These are phyloP conservation scores for Salicornia ramosissima DNA, from an alignment of 148 eudicot species.

Conservation along the genomic window DNA sequence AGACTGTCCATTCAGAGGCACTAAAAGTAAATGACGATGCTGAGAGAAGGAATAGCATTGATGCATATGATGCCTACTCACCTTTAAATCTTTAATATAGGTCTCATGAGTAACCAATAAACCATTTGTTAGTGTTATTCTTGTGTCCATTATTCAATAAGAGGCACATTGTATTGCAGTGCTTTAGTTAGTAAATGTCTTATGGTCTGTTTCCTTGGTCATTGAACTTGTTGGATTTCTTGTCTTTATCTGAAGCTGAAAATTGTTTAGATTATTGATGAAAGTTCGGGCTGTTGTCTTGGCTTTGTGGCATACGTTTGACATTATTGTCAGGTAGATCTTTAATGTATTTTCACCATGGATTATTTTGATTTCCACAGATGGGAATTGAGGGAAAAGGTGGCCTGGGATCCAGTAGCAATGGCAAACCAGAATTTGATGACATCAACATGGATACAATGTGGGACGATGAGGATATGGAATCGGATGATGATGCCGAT, in stretches of 20 bases:
- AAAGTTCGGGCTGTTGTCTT: neutral
- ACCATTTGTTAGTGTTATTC: neutral
- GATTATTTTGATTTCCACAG: neutral
- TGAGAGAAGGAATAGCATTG: neutral
- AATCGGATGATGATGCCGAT: conserved; percentile 39
- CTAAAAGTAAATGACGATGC: neutral
- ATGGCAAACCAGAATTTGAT: conserved; percentile 35
- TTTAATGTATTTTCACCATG: neutral
- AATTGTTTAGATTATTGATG: no score
- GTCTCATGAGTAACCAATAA: neutral
- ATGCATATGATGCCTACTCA: neutral
- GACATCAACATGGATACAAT: conserved; percentile 32
- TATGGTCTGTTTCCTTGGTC: no score
- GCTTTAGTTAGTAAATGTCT: neutral
- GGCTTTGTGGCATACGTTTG: neutral
- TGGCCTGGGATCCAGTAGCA: conserved; percentile 41
- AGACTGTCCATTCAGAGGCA: neutral
- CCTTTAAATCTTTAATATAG: neutral
- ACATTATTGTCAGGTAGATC: neutral
- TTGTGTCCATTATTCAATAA: neutral
- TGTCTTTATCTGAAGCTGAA: neutral
- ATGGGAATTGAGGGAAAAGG: conserved; percentile 41
- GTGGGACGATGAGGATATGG: conserved; percentile 39
- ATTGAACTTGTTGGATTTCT: no score
- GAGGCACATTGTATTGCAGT: neutral